Evolutionary conservation across 2,329 filamentous ascomycete genomes (phyloP).

Genomic region (Fusarium pininemorale): DNA sequence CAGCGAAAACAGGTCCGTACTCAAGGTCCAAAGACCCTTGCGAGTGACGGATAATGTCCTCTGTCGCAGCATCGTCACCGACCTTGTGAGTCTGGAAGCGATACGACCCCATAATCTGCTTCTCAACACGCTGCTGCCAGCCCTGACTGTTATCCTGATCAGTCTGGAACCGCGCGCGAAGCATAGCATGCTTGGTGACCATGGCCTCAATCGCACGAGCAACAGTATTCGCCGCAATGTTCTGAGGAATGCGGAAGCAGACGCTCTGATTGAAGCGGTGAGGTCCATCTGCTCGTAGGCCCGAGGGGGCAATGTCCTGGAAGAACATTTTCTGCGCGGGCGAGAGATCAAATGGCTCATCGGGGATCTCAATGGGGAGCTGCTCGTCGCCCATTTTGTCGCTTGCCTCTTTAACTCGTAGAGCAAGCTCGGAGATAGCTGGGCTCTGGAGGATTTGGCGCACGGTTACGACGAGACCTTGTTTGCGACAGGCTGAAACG

Average conservation of each 20-base stretch:
- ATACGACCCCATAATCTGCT: neutral
- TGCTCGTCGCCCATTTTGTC: neutral
- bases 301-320: neutral
- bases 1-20: neutral
- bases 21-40: neutral
- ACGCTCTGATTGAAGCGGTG: neutral
- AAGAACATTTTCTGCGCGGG: neutral
- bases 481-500: neutral
- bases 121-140: neutral
- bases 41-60: neutral
- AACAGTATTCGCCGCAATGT: accelerated
- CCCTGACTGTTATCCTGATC: neutral
- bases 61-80: accelerated
- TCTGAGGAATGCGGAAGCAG: neutral
- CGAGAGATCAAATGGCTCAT: neutral
- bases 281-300: neutral
- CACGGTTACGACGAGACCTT: neutral
- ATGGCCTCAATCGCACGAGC: neutral
- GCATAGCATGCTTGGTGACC: neutral
- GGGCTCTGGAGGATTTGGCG: neutral
- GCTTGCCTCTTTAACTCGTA: neutral
- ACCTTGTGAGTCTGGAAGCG: neutral
- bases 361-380: neutral
- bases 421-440: neutral
- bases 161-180: neutral